phyloP scores from a whole-genome alignment of 2,329 filamentous ascomycete genomes.

The Raffaelea deltoideospora region DNA sequence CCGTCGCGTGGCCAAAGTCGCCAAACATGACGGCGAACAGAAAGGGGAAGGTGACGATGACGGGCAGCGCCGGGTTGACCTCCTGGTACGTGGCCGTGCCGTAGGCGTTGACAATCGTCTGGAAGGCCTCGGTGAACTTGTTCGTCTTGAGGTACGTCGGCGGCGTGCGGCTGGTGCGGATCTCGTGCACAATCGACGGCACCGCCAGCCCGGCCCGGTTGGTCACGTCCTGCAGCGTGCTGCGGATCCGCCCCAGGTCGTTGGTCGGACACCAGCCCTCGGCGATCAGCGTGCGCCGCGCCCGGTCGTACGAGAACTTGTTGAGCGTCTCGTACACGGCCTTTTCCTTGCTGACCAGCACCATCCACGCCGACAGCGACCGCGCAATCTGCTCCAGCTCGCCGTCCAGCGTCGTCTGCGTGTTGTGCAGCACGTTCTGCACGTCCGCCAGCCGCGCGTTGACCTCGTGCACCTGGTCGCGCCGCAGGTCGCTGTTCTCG shows the following conservation, averaged over 20 bases:
- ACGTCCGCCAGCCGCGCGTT: slow-evolving; percentile 87
- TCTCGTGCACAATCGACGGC: slow-evolving; percentile 96
- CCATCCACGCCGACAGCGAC: slow-evolving; percentile 90
- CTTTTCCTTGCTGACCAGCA: slow-evolving; percentile 96
- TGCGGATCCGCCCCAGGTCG: slow-evolving; percentile 74
- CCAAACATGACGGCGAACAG: slow-evolving; percentile 99
- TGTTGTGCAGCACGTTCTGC: slow-evolving; percentile 84
- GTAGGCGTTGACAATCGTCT: slow-evolving; percentile 98
- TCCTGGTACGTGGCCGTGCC: slow-evolving; percentile 95
- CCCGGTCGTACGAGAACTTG: slow-evolving; percentile 90
- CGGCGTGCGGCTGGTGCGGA: slow-evolving; percentile 91
- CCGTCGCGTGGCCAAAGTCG: slow-evolving; percentile 82
- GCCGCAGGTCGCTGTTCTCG: slow-evolving; percentile 87
- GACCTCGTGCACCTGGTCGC: slow-evolving; percentile 94
- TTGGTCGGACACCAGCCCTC: slow-evolving; percentile 96
- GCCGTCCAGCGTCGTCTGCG: slow-evolving; percentile 81
- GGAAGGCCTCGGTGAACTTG: slow-evolving; percentile 95
- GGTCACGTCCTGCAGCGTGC: slow-evolving; percentile 90
- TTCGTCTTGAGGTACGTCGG: slow-evolving; percentile 97
- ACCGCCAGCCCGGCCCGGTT: slow-evolving; percentile 92
- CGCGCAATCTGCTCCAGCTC: slow-evolving; percentile 89
- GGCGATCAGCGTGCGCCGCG: slow-evolving; percentile 88
- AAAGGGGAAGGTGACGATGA: slow-evolving; percentile 98
- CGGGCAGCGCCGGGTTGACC: slow-evolving; percentile 88
- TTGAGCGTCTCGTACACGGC: slow-evolving; percentile 92